Evolutionary conservation across 345 rosid species (phyloP), one percentile per base, ranked within the genome.

Genomic region (Nasturtium officinale): DNA sequence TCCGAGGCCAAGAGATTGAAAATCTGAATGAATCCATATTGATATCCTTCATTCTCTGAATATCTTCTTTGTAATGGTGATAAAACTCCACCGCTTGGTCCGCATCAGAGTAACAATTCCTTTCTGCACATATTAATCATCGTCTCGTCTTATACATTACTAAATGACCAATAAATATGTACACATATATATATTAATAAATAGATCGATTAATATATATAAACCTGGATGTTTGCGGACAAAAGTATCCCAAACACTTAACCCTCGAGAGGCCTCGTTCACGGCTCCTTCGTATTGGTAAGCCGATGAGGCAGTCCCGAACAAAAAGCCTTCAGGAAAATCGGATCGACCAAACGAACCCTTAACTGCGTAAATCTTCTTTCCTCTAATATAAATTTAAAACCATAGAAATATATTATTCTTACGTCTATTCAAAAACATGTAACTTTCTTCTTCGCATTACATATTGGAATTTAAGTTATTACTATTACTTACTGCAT

Each of bases 1-100:
- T 50, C 28, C 90, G 66, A 21, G 83, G 35, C 90, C 90, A 86
- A 17, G 87, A 86, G 50, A 86, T 81, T 42, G 86, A 86, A 48
- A 86, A 82, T 75, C 85, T 81, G 57, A 78, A 84, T 53, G 81
- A 76, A 71, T 86, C 81, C 70, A 83, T 67, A 25, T 83, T 82
- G 16, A 84, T 58, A 25, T 58, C 71, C 13, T 84, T 82, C 78
- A 86, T 57, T 25, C 79, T 63, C 7, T 65, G 76, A 0, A 77
- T 47, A 65, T 86, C 90, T 60, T 82, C 82, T 74, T 80, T 72
- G 69, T 78, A 82, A 45, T 52, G 78, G 18, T 65, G 65, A 62
- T 80, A 85, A 47, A 76, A 81, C 20, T 85, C 77, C 0, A 82
- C 72, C 0, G 86, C 79, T 35, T 71, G 76, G 2, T 62, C 75